Evolutionary conservation across 768 basidiomycete species (phyloP), one percentile per base, ranked within the genome.

Genomic region (Auriculariales sp.): DNA sequence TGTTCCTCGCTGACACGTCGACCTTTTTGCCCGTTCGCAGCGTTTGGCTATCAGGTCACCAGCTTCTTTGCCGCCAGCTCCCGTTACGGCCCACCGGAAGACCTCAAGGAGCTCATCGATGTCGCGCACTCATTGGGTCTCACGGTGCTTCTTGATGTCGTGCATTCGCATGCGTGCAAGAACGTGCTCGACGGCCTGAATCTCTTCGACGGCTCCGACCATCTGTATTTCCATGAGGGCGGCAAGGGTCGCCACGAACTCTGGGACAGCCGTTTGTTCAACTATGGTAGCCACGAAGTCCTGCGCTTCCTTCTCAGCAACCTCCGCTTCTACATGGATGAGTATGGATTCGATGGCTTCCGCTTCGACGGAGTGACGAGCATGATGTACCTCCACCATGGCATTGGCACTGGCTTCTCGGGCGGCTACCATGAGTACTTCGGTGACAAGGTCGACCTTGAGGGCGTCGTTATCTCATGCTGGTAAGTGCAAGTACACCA

Each of bases 371-470:
- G 95, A 25, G 95, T 99, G 45, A 99, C 95, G 3, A 93, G 90
- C 61, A 98, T 98, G 94, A 93, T 99, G 90, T 99, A 97, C 67
- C 68, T 78, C 47, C 95, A 99, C 61, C 95, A 98, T 64, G 95
- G 95, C 9, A 98, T 98, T 57, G 94, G 94, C 14, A 78, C 92
- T 6, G 95, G 94, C 15, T 99, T 99, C 68, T 94, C 91, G 34
- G 93, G 94, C 25, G 93, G 89, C 11, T 99, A 99, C 66, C 88
- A 95, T 60, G 95, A 99, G 65, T 99, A 99, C 67, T 99, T 97
- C 64, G 94, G 93, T 12, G 70, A 77, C 29, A 68, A 66, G 11
- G 84, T 84, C 17, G 95, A 98, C 58, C 68, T 81, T 44, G 94
- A 97, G 58, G 91, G 79, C 5, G 81, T 99, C 53, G 85, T 84